Conservation (phyloP, 2,329 filamentous ascomycete species). For the Diplocarpon rosae region DNA sequence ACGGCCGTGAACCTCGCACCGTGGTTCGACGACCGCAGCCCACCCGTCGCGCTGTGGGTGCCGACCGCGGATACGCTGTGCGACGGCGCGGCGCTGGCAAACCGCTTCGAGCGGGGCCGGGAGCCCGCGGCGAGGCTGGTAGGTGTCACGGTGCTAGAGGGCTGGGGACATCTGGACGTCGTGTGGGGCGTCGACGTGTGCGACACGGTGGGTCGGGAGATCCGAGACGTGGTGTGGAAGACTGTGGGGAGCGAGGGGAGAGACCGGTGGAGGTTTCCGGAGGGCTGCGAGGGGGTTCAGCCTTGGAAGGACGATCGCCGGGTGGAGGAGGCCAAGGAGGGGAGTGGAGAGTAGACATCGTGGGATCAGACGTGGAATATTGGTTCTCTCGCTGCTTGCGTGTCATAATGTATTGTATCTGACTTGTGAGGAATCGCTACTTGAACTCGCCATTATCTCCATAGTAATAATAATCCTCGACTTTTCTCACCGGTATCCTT, state of each 20-base stretch:
- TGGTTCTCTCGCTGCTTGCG: too few relatives aligned
- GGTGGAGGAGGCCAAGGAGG: background rate
- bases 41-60: constrained; percentile 8
- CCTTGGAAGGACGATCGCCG: constrained; percentile 2
- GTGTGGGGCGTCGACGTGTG: constrained; percentile 3
- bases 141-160: background rate
- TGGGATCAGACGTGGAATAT: too few relatives aligned
- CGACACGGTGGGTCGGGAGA: constrained; percentile 2
- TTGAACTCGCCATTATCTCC: too few relatives aligned
- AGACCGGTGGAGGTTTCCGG: constrained; percentile 1
- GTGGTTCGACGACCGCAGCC: background rate
- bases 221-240: background rate
- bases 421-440: too few relatives aligned
- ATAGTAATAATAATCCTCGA: too few relatives aligned
- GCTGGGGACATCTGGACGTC: constrained; percentile 3
- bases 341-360: background rate
- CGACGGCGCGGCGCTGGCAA: constrained; percentile 3
- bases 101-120: constrained; percentile 3
- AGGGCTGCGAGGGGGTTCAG: background rate
- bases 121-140: constrained; percentile 1
- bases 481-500: too few relatives aligned
- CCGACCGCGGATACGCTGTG: constrained; percentile 1
- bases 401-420: too few relatives aligned
- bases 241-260: background rate
- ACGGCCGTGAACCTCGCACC: background rate